phyloP scores from a whole-genome alignment of 257 asterid genomes.

The Forsythia viridissima region DNA sequence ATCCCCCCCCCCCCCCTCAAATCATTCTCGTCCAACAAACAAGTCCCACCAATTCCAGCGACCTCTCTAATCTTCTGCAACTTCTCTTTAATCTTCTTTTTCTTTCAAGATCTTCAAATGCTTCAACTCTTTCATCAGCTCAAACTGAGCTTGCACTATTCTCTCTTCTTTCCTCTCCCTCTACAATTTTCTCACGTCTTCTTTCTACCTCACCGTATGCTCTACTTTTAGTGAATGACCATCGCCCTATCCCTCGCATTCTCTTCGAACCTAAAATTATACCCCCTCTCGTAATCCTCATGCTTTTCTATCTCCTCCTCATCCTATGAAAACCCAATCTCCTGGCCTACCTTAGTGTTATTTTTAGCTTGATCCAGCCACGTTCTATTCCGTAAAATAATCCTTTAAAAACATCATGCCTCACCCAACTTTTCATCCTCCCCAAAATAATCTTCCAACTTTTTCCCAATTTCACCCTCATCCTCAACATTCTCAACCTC shows the following conservation, averaged over 20 bases:
- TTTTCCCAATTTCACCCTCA: slow-evolving; percentile 24
- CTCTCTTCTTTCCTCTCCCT: slow-evolving; percentile 78
- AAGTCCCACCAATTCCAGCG: slow-evolving; percentile 60
- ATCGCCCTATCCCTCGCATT: slow-evolving; percentile 43
- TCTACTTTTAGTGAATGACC: slow-evolving; percentile 46
- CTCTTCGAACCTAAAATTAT: slow-evolving; percentile 47
- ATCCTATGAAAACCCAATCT: slow-evolving; percentile 26
- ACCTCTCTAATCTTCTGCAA: slow-evolving; percentile 70
- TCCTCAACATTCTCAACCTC: slow-evolving; percentile 14
- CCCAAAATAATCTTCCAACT: slow-evolving; percentile 41
- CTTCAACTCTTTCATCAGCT: slow-evolving; percentile 74
- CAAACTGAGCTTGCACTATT: slow-evolving; percentile 57
- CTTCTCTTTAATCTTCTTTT: slow-evolving; percentile 77
- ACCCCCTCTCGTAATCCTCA: slow-evolving; percentile 46
- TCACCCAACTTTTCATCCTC: slow-evolving; percentile 41
- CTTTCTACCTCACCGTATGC: slow-evolving; percentile 50
- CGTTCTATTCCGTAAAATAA: slow-evolving; percentile 38
- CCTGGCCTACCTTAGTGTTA: too few relatives aligned
- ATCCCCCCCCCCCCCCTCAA: slow-evolving; percentile 77
- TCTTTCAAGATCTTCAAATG: slow-evolving; percentile 77
- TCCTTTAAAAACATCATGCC: slow-evolving; percentile 32
- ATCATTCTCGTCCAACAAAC: slow-evolving; percentile 56
- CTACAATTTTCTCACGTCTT: slow-evolving; percentile 36
- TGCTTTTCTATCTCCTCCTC: slow-evolving; percentile 47
- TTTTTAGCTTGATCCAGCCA: slow-evolving; percentile 27